Conservation (phyloP, 768 basidiomycete species). For the Chalciporus chontae region DNA sequence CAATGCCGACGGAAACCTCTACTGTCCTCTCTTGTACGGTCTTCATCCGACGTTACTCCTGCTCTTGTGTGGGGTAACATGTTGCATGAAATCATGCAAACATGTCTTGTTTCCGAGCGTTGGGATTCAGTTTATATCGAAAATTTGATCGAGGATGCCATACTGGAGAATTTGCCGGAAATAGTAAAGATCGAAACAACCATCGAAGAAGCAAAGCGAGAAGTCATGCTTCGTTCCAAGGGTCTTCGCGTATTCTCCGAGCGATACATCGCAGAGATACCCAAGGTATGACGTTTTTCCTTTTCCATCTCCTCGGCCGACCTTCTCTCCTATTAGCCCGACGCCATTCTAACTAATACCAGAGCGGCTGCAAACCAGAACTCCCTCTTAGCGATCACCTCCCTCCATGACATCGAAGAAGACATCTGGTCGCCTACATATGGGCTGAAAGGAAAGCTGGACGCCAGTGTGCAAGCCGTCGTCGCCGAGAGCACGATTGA, state of each 20-base stretch:
- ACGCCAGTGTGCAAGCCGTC: conserved; percentile 77
- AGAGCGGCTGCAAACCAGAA: conserved; percentile 46
- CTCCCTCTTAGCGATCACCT: conserved; percentile 65
- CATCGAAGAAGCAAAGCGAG: conserved; percentile 62
- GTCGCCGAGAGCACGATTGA: conserved; percentile 46
- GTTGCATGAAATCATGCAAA: conserved; percentile 88
- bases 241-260: conserved; percentile 64
- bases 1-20: conserved; percentile 86
- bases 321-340: conserved; percentile 38
- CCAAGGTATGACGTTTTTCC: conserved; percentile 48
- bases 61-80: conserved; percentile 89
- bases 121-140: conserved; percentile 70
- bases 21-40: conserved; percentile 61
- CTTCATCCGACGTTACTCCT: conserved; percentile 57
- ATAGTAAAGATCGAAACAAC: conserved; percentile 56
- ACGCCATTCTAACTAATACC: conserved; percentile 66
- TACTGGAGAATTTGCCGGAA: conserved; percentile 52
- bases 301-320: neutral
- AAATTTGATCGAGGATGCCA: conserved; percentile 51
- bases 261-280: conserved; percentile 59
- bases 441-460: conserved; percentile 93
- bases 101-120: conserved; percentile 54
- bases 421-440: conserved; percentile 97
- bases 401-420: conserved; percentile 88
- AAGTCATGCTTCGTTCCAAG: conserved; percentile 57